Evolutionary conservation across 2,329 filamentous ascomycete species (phyloP).

Genomic region (Alternaria angustiovoidea): DNA sequence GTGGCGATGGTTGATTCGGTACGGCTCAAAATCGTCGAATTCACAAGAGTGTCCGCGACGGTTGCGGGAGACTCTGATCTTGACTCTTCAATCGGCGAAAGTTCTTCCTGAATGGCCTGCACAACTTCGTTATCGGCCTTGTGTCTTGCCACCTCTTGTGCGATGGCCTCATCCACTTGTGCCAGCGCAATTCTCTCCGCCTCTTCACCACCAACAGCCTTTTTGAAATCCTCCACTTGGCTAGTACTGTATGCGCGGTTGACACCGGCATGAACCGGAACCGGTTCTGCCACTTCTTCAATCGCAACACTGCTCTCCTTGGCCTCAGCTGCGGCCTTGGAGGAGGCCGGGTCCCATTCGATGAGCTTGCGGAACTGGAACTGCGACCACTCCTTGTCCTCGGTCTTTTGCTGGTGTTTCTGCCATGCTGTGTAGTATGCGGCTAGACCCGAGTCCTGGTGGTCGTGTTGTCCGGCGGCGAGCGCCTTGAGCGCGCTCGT

Average conservation of each 20-base stretch:
- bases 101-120: conserved; percentile 44
- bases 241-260: conserved; percentile 63
- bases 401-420: conserved; percentile 70
- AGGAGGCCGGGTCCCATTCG: conserved; percentile 76
- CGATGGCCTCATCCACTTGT: conserved; percentile 84
- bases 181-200: conserved; percentile 69
- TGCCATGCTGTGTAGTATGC: conserved; percentile 93
- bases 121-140: conserved; percentile 59
- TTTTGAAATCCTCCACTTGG: conserved; percentile 68
- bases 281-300: conserved; percentile 42
- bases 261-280: conserved; percentile 43
- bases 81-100: conserved; percentile 38
- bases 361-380: conserved; percentile 89
- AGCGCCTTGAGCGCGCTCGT: conserved; percentile 49
- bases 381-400: conserved; percentile 87
- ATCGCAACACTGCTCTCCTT: conserved; percentile 43
- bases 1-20: conserved; percentile 63
- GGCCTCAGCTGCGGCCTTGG: conserved; percentile 51
- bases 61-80: conserved; percentile 44
- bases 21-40: conserved; percentile 38
- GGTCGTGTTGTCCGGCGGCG: conserved; percentile 35
- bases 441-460: conserved; percentile 69
- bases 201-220: conserved; percentile 59
- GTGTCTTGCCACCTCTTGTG: conserved; percentile 74
- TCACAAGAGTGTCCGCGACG: conserved; percentile 38